Evolutionary conservation across 208 protist species (phyloP), one percentile per base, ranked within the genome.

Genomic region (Plasmodiophora brassicae): DNA sequence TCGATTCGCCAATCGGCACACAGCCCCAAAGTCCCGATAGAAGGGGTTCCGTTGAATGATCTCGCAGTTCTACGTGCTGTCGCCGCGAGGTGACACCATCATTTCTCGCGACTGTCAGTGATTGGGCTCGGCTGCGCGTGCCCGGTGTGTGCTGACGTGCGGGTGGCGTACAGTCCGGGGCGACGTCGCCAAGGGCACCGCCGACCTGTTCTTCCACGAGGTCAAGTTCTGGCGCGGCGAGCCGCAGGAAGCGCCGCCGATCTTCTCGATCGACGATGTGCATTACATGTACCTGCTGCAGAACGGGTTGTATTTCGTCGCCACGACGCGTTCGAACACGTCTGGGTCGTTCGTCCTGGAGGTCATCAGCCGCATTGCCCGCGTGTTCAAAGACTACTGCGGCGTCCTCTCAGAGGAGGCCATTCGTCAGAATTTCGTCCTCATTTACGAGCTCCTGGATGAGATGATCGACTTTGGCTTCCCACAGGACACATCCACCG

Each of bases 391-490:
- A 86, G 95, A 97, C 85, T 96, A 94, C 88, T 90, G 95, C 71
- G 94, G 95, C 1, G 92, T 95, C 0, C 85, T 97, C 43, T 94
- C 88, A 43, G 96, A 97, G 89, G 93, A 97, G 46, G 90, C 91
- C 57, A 88, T 97, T 28, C 90, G 93, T 1, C 90, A 91, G 50
- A 97, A 97, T 91, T 96, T 97, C 45, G 89, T 95, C 22, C 91
- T 97, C 10, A 89, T 96, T 28, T 97, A 97, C 89, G 95, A 97
- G 88, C 84, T 97, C n/a, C 78, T 97, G 43, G 95, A 97, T 88
- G 96, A 97, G 89, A 92, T 96, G 85, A 83, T 95, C 10, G 95
- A 96, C 89, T 92, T 95, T 78, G 96, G 95, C 28, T 92, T 96
- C 35, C 87, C 92, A 36, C 95, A 97, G 91, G 92, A 93, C 39